phyloP scores from a whole-genome alignment of 805 yeast species.

The Cyberlindnera euphorbiiphila region DNA sequence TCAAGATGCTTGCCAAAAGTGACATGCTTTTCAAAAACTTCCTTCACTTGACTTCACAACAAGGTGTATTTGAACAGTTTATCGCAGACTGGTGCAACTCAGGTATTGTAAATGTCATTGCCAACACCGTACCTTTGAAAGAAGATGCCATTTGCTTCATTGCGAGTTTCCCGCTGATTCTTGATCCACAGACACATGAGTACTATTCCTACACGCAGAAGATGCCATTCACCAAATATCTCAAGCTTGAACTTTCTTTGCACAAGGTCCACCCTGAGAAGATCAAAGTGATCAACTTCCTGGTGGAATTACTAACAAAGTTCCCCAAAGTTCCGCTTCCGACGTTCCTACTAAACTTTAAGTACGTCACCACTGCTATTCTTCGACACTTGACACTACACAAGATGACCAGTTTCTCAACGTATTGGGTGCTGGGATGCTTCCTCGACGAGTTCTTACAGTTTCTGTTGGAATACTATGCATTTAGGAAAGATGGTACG shows the following conservation, averaged over 20 bases:
- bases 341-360: conserved; percentile 13
- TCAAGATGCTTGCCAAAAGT: conserved; percentile 13
- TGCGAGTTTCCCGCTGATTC: conserved; percentile 6
- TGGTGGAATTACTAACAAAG: conserved; percentile 8
- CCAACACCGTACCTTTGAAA: background rate
- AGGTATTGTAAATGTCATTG: conserved; percentile 4
- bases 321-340: conserved; percentile 7
- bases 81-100: conserved; percentile 16
- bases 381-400: conserved; percentile 15
- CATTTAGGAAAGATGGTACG: conserved; percentile 12
- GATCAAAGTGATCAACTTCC: conserved; percentile 13
- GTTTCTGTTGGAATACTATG: conserved; percentile 18
- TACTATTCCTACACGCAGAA: background rate
- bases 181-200: conserved; percentile 4
- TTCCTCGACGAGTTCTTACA: conserved; percentile 21
- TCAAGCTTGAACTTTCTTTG: conserved; percentile 3
- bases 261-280: conserved; percentile 5
- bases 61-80: conserved; percentile 7
- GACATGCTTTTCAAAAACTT: conserved; percentile 16
- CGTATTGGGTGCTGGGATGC: conserved; percentile 22
- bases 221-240: conserved; percentile 8
- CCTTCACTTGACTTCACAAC: background rate
- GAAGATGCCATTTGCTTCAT: conserved; percentile 1
- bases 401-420: conserved; percentile 14
- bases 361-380: conserved; percentile 15